A percentile compares a stretch with the other conserved stretches of the same genome.
Evolutionary conservation across 306 rosid species (phyloP).

Genomic region (Cucurbita maxima): DNA sequence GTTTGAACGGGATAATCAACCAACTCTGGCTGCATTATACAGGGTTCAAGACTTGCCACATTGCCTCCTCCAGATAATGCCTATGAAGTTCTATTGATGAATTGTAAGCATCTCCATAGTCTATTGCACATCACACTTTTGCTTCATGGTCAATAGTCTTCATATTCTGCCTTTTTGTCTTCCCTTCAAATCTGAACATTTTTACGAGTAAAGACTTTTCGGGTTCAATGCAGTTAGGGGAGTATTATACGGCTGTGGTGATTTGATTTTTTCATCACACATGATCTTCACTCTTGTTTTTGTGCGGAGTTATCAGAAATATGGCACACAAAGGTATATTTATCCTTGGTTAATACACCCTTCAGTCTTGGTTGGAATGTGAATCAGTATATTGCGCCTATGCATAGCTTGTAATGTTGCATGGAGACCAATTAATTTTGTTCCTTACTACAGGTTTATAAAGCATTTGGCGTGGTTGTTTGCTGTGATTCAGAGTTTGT

Average conservation of each 20-base stretch:
- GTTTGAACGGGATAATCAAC: not conserved
- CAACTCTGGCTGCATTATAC: constrained; percentile 1
- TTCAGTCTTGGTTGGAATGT: not conserved
- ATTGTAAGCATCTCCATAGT: constrained; percentile 35
- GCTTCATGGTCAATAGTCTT: not conserved
- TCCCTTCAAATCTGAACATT: not conserved
- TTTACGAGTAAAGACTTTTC: constrained; percentile 12
- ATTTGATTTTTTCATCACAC: constrained; percentile 94
- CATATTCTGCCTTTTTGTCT: not conserved
- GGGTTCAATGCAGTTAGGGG: constrained; percentile 61
- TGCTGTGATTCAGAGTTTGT: constrained; percentile 67
- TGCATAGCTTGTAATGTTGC: not conserved
- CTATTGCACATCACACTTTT: constrained; percentile 6
- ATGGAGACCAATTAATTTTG: not conserved
- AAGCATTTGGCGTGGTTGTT: constrained; percentile 86
- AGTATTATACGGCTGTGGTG: constrained; percentile 85
- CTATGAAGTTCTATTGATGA: constrained; percentile 57
- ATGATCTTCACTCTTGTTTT: constrained; percentile 86
- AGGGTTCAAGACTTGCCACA: constrained; percentile 85
- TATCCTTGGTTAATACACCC: not conserved
- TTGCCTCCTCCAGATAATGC: constrained; percentile 67
- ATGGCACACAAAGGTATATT: constrained; percentile 60
- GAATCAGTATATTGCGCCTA: not conserved
- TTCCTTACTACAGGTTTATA: constrained; percentile 30
- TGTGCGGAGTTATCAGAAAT: constrained; percentile 80